Evolutionary conservation across 2,329 filamentous ascomycete genomes (phyloP), one percentile per base, ranked within the genome.

Genomic region (Nigrospora sphaerica): DNA sequence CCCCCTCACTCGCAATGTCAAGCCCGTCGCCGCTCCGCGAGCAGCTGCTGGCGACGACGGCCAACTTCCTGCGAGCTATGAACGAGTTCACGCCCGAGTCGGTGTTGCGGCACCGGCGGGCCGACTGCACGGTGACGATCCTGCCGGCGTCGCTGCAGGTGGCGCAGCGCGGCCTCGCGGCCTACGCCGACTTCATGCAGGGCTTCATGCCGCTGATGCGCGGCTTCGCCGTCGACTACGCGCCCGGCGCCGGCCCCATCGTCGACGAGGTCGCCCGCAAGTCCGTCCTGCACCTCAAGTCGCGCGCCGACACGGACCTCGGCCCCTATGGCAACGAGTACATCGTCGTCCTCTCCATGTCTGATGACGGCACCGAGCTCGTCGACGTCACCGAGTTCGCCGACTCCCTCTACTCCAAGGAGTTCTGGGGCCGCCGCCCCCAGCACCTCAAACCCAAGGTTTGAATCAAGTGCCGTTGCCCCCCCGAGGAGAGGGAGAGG

Each of bases 321-420:
- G 56, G 54, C 6, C 32, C 49, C 12, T 57, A 57, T 28, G 37
- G 50, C 42, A 57, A 56, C 34, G 56, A 58, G 42, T 58, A 56
- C 31, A 44, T 57, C 12, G 50, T 47, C 39, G 40, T 51, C 12
- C 40, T 58, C 18, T 57, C 52, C 19, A 35, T 57, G 42, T 55
- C 47, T 32, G 38, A 53, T 17, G 52, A 56, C 33, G 54, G 54
- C 2, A 51, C 33, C 42, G 32, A 39, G 14, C 44, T 58, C 4
- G 50, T 46, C n/a, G 52, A 58, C 18, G 28, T 57, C 2, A 17
- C 53, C 5, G 54, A 58, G 42, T 58, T 57, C 28, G 49, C 41
- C 11, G 54, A 58, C 44, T 55, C 52, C 32, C 38, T 49, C 3
- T 53, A 54, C 17, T 28, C 23, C 23, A 5, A 10, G 23, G 23